Percentiles rank a stretch among this genome's conserved stretches.
Evolutionary conservation across 2,329 filamentous ascomycete species (phyloP).

Genomic region (Diaporthe citrichinensis): DNA sequence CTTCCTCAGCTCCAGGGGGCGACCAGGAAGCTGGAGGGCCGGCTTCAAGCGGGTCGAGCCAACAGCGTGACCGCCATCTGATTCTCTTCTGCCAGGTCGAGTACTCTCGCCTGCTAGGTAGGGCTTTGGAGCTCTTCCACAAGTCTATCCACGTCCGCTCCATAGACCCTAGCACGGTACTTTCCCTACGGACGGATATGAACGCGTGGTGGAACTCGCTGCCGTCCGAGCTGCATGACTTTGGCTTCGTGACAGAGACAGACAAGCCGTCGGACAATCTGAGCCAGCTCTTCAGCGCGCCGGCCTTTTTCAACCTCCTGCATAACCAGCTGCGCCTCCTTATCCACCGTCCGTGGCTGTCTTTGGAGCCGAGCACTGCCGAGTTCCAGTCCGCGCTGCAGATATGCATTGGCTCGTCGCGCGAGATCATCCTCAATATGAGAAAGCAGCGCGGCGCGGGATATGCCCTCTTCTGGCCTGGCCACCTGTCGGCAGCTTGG

Average conservation of each 20-base stretch:
- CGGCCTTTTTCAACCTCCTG: background rate
- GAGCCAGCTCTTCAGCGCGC: background rate
- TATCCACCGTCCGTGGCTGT: background rate
- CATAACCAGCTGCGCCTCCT: background rate
- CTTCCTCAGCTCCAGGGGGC: background rate
- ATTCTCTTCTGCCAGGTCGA: background rate
- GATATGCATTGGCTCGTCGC: background rate
- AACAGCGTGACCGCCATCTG: background rate
- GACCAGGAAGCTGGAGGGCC: background rate
- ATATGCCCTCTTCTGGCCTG: background rate
- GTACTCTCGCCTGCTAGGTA: background rate
- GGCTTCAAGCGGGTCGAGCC: background rate
- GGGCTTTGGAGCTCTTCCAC: background rate
- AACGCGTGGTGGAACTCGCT: slow-evolving; percentile 4
- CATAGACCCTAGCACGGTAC: background rate
- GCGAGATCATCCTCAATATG: background rate
- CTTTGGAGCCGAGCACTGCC: background rate
- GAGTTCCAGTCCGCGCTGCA: background rate
- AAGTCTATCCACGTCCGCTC: background rate
- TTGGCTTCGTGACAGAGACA: background rate
- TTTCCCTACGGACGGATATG: background rate
- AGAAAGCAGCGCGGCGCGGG: background rate
- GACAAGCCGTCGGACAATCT: background rate
- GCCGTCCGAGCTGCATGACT: background rate
- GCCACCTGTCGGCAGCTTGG: background rate